A percentile compares a stretch with the other conserved stretches of the same genome.
These are phyloP conservation scores for Eucalyptus camaldulensis DNA, from an alignment of 345 rosid species.

Conservation along the genomic window DNA sequence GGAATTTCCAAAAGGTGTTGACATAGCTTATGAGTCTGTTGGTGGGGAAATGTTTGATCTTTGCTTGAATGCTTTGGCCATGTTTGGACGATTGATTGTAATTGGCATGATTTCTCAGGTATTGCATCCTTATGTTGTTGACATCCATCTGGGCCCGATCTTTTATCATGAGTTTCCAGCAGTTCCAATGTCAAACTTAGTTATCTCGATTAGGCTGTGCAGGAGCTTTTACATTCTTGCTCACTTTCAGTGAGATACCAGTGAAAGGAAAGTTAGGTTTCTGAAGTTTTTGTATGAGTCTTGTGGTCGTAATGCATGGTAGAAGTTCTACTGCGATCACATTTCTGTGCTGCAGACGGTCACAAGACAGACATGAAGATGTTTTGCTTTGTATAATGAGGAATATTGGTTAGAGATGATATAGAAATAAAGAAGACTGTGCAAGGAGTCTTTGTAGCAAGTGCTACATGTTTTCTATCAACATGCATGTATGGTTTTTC, in stretches of 20 bases:
- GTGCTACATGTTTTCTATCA: background rate
- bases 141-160: background rate
- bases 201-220: background rate
- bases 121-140: background rate
- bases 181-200: background rate
- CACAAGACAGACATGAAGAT: background rate
- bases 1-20: constrained; percentile 80
- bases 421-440: background rate
- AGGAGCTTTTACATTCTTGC: background rate
- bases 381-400: background rate
- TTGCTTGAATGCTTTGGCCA: constrained; percentile 79
- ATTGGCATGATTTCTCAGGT: constrained; percentile 99
- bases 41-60: constrained; percentile 90
- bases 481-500: background rate
- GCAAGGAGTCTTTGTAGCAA: background rate
- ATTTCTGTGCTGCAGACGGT: background rate
- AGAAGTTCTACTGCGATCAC: background rate
- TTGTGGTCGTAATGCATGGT: background rate
- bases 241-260: background rate
- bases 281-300: background rate
- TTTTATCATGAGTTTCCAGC: background rate
- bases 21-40: constrained; percentile 88
- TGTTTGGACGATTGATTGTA: constrained; percentile 68
- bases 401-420: background rate
- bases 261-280: background rate